Conservation (phyloP, 306 rosid species). For the Glycine tomentella region DNA sequence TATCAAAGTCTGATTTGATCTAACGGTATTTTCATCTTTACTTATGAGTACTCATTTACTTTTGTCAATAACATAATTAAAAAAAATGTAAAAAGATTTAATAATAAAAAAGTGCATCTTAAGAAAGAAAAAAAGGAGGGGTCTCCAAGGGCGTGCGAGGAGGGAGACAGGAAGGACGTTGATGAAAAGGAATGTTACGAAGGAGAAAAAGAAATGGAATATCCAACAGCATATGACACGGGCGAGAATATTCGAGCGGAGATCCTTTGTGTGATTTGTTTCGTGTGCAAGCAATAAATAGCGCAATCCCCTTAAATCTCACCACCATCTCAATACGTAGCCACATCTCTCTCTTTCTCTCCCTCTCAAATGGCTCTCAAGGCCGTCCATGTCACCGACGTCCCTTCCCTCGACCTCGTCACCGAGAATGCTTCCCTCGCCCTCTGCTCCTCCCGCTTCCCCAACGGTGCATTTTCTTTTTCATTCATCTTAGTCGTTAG, state of each 20-base stretch:
- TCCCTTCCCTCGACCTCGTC: constrained; percentile 58
- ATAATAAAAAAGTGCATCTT: too few relatives aligned
- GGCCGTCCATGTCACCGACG: constrained; percentile 64
- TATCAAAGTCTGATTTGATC: too few relatives aligned
- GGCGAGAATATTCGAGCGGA: constrained; percentile 48
- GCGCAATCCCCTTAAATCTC: background rate
- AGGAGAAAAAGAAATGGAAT: constrained; percentile 13
- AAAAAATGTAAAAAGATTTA: too few relatives aligned
- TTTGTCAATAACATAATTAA: too few relatives aligned
- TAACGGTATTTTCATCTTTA: too few relatives aligned
- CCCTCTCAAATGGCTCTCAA: constrained; percentile 48
- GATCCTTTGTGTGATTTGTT: constrained; percentile 25
- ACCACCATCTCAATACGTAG: background rate
- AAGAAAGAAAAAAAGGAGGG: too few relatives aligned
- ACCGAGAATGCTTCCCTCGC: constrained; percentile 49
- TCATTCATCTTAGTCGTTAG: too few relatives aligned
- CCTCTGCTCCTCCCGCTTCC: constrained; percentile 42
- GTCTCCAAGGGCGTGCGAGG: too few relatives aligned
- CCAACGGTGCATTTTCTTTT: background rate
- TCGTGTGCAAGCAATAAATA: constrained; percentile 34
- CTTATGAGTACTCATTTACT: too few relatives aligned
- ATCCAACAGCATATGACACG: constrained; percentile 26
- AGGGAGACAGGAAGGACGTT: too few relatives aligned
- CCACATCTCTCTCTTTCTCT: background rate
- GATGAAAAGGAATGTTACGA: too few relatives aligned